Conservation (phyloP, 768 basidiomycete genomes). For the Cubamyces lactineus region DNA sequence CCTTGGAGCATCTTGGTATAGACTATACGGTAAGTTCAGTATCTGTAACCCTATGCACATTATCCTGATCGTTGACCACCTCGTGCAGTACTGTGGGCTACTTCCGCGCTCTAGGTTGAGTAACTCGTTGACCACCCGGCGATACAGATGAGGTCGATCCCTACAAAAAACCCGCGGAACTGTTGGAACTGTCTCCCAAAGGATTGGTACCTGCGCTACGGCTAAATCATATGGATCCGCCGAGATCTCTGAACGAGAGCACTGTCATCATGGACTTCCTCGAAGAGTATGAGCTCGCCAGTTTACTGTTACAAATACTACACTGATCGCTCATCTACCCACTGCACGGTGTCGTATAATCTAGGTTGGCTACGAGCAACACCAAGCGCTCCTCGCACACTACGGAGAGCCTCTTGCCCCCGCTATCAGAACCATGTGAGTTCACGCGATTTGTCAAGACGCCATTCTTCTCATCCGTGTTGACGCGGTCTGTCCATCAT, state of each 20-base stretch:
- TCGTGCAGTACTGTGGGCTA: conserved; percentile 46
- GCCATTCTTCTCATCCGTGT: not conserved
- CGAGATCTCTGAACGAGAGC: conserved; percentile 74
- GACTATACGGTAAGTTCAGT: conserved; percentile 62
- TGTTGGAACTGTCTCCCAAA: conserved; percentile 81
- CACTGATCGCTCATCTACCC: not conserved
- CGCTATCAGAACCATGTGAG: conserved; percentile 61
- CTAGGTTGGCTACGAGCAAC: conserved; percentile 53
- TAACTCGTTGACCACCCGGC: not conserved
- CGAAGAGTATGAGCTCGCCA: conserved; percentile 55
- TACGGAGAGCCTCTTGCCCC: conserved; percentile 55
- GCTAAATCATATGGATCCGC: conserved; percentile 55
- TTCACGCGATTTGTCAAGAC: not conserved
- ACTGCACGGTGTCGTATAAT: not conserved
- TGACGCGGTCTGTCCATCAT: not conserved
- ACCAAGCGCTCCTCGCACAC: conserved; percentile 39
- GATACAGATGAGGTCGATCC: conserved; percentile 75
- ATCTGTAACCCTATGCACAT: not conserved
- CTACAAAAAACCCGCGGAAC: conserved; percentile 78
- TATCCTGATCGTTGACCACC: no score
- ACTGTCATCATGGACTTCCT: conserved; percentile 79
- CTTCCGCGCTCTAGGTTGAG: not conserved
- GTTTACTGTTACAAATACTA: not conserved
- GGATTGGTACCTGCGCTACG: conserved; percentile 77
- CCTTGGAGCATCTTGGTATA: conserved; percentile 69